Percentiles rank a stretch among this genome's conserved stretches.
These are phyloP conservation scores for barrel medic (Medicago truncatula) DNA, from an alignment of 306 rosid genomes.

Conservation along the genomic window MtrunA17r5.0-ANR NC_053044.1:42399501-42400000, in stretches of 20 bases:
- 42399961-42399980: not conserved
- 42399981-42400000: not conserved
- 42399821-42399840: slow-evolving; percentile 93
- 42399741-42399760: slow-evolving; percentile 77
- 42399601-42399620: not conserved
- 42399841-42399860: slow-evolving; percentile 53
- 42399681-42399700: slow-evolving; percentile 31
- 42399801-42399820: slow-evolving; percentile 93
- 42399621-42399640: too few relatives aligned
- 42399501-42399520: not conserved
- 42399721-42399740: slow-evolving; percentile 11
- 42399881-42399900: slow-evolving; percentile 42
- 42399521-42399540: not conserved
- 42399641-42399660: slow-evolving; percentile 20
- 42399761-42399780: slow-evolving; percentile 97
- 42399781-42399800: slow-evolving; percentile 95
- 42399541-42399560: not conserved
- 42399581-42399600: not conserved
- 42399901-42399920: slow-evolving; percentile 37
- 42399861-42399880: slow-evolving; percentile 12
- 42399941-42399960: not conserved
- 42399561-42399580: slow-evolving; percentile 30
- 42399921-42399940: not conserved
- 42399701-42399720: slow-evolving; percentile 20
- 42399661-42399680: slow-evolving; percentile 22